Evolutionary conservation across 345 rosid species (phyloP).

Genomic region (Lepidium sativum): DNA sequence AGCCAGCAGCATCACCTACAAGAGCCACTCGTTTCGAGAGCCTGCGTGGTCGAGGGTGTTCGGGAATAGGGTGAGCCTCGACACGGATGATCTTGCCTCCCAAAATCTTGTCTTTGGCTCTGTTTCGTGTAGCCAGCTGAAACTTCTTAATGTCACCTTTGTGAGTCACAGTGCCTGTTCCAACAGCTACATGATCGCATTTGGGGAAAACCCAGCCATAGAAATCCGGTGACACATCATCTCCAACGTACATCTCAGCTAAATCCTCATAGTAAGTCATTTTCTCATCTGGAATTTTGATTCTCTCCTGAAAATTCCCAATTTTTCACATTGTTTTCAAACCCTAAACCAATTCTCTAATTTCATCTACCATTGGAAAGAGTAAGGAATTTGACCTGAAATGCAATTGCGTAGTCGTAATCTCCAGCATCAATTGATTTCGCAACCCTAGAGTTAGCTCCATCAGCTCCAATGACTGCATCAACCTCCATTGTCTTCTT

Average conservation of each 20-base stretch:
- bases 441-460: slow-evolving; percentile 92
- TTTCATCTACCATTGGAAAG: not conserved
- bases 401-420: slow-evolving; percentile 90
- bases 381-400: slow-evolving; percentile 51
- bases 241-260: slow-evolving; percentile 95
- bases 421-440: slow-evolving; percentile 86
- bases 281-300: slow-evolving; percentile 70
- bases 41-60: slow-evolving; percentile 82
- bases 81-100: slow-evolving; percentile 89
- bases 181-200: slow-evolving; percentile 93
- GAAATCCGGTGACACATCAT: slow-evolving; percentile 91
- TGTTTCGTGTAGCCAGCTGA: slow-evolving; percentile 73
- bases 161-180: slow-evolving; percentile 91
- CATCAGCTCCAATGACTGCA: slow-evolving; percentile 93
- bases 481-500: slow-evolving; percentile 85
- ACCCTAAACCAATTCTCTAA: not conserved
- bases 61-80: slow-evolving; percentile 89
- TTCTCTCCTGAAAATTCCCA: slow-evolving; percentile 56
- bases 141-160: slow-evolving; percentile 91
- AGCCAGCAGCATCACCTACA: slow-evolving; percentile 90
- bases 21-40: slow-evolving; percentile 59
- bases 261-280: slow-evolving; percentile 82
- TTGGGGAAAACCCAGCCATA: slow-evolving; percentile 98
- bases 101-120: slow-evolving; percentile 81
- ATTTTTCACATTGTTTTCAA: not conserved